Conservation (phyloP, 2,329 filamentous ascomycete species). For the Ophiostoma fasciatum region DNA sequence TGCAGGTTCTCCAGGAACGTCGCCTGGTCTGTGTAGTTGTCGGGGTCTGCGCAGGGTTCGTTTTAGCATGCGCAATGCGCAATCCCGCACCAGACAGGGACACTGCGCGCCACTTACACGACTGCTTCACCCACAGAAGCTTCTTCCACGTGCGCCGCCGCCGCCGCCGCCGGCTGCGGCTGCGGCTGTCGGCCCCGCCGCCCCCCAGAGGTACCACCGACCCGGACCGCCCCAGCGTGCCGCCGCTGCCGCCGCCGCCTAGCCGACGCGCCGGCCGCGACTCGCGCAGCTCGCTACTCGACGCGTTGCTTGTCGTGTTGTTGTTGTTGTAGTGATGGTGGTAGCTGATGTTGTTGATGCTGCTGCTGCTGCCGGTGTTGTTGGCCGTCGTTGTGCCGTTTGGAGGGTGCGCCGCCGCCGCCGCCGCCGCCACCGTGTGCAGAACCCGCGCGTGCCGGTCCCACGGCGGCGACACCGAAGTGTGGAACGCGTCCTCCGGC, state of each 20-base stretch:
- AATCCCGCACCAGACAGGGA: too few species aligned
- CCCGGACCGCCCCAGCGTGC: constrained; percentile 8
- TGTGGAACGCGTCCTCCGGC: constrained; percentile 69
- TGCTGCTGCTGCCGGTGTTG: background rate
- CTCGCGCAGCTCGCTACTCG: constrained; percentile 2
- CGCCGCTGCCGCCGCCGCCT: constrained; percentile 16
- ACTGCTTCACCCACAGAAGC: constrained; percentile 93
- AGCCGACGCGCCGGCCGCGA: constrained; percentile 12
- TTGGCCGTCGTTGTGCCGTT: background rate
- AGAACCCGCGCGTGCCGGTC: constrained; percentile 18
- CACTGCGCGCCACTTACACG: too few species aligned
- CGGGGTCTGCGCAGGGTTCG: constrained; percentile 66
- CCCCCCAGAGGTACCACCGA: constrained; percentile 13
- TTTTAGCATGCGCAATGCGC: too few species aligned
- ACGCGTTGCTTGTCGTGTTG: constrained; percentile 1
- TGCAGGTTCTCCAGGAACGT: constrained; percentile 95
- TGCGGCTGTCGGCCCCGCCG: constrained; percentile 39
- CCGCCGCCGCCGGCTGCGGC: constrained; percentile 46
- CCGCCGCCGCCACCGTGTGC: background rate
- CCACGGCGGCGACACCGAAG: constrained; percentile 41
- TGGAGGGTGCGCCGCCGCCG: constrained; percentile 8
- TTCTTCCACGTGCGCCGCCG: constrained; percentile 83
- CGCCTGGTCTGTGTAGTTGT: constrained; percentile 95
- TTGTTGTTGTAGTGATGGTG: constrained; percentile 3
- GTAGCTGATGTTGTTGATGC: background rate